These are phyloP conservation scores for Penicillium silybi DNA, from an alignment of 495 filamentous ascomycete species.

Conservation along the genomic window DNA sequence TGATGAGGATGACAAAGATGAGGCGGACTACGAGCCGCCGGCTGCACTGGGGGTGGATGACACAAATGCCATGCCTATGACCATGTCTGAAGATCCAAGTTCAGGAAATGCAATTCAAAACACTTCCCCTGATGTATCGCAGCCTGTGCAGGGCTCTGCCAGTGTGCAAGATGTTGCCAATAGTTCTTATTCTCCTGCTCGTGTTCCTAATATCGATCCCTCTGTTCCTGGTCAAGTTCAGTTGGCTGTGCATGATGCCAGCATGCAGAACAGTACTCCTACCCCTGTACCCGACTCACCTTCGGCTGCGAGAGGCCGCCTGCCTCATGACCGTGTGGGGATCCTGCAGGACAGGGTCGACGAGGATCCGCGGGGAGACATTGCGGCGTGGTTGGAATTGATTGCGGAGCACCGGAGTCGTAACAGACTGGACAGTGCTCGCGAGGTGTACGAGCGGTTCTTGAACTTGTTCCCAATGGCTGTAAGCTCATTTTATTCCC, in stretches of 20 bases:
- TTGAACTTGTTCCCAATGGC: conserved; percentile 82
- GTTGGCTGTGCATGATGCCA: conserved; percentile 41
- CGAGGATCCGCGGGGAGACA: conserved; percentile 86
- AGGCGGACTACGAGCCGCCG: conserved; percentile 55
- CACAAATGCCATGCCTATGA: conserved; percentile 44
- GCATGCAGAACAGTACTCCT: conserved; percentile 36
- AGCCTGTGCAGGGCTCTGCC: conserved; percentile 50
- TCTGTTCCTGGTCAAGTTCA: conserved; percentile 40
- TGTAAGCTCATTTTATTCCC: conserved; percentile 56
- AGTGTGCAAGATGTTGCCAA: conserved; percentile 50
- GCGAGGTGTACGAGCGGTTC: conserved; percentile 79
- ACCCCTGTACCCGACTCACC: conserved; percentile 39
- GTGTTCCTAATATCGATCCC: conserved; percentile 46
- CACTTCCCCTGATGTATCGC: conserved; percentile 57
- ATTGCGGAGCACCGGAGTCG: conserved; percentile 81
- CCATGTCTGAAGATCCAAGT: conserved; percentile 47
- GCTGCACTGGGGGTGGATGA: conserved; percentile 47
- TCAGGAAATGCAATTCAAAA: conserved; percentile 56
- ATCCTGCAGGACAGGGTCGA: conserved; percentile 85
- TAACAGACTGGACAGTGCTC: conserved; percentile 75
- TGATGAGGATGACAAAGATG: conserved; percentile 45
- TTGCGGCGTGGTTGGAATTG: conserved; percentile 82
- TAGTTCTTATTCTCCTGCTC: conserved; percentile 49
- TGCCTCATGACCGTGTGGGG: conserved; percentile 75
- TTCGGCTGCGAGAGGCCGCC: conserved; percentile 49